Conservation (phyloP, 257 asterid genomes). For the Gentiana dahurica region DNA sequence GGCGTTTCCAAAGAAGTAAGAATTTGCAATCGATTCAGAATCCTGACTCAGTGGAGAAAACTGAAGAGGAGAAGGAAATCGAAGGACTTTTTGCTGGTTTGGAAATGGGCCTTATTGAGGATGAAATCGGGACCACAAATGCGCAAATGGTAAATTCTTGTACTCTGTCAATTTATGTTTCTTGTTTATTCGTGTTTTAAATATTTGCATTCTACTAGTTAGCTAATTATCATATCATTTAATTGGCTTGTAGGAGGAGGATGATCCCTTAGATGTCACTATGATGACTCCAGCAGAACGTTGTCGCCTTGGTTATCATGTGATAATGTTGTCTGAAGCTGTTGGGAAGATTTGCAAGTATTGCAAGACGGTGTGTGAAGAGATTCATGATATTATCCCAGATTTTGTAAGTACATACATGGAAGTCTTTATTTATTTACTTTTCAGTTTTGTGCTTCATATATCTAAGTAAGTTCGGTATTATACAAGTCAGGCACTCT, state of each 20-base stretch:
- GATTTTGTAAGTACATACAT: conserved; percentile 30
- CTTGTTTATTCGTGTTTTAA: not conserved
- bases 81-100: conserved; percentile 37
- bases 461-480: not conserved
- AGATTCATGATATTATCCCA: conserved; percentile 51
- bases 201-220: not conserved
- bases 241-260: conserved; percentile 5
- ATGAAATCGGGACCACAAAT: conserved; percentile 12
- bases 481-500: not conserved
- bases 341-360: conserved; percentile 45
- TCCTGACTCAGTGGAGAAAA: conserved; percentile 24
- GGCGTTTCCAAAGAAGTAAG: too few species aligned
- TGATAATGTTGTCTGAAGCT: conserved; percentile 39
- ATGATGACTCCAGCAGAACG: conserved; percentile 8
- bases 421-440: too few species aligned
- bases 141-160: conserved; percentile 20
- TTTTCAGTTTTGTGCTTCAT: not conserved
- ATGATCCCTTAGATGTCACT: conserved; percentile 20
- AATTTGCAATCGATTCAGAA: not conserved
- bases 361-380: conserved; percentile 34
- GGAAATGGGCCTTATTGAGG: conserved; percentile 27
- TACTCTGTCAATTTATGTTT: not conserved
- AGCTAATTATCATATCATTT: not conserved
- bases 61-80: conserved; percentile 34
- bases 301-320: conserved; percentile 40